Evolutionary conservation across 2,329 filamentous ascomycete species (phyloP).

Genomic region (Pseudogymnoascus sp.): DNA sequence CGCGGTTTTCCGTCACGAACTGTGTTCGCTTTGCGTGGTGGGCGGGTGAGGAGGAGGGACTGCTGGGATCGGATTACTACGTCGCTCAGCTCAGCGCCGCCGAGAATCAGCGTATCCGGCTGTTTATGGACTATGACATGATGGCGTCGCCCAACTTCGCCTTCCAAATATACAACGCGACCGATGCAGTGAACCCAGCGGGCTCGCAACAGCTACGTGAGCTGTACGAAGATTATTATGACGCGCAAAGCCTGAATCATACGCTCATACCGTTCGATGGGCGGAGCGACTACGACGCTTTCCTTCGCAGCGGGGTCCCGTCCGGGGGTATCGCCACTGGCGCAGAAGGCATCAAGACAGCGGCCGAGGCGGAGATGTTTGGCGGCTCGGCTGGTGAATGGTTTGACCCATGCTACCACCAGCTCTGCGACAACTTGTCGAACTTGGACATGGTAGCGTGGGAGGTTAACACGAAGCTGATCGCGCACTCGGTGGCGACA

Average conservation of each 20-base stretch:
- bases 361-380: constrained; percentile 56
- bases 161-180: constrained; percentile 64
- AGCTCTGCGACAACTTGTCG: constrained; percentile 50
- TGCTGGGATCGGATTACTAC: constrained; percentile 56
- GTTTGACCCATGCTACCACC: constrained; percentile 54
- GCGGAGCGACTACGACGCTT: constrained; percentile 71
- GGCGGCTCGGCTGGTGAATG: constrained; percentile 59
- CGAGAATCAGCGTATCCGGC: constrained; percentile 55
- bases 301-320: constrained; percentile 65
- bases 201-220: constrained; percentile 63
- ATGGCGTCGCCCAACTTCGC: constrained; percentile 58
- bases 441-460: constrained; percentile 54
- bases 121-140: constrained; percentile 67
- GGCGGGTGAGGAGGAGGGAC: constrained; percentile 59
- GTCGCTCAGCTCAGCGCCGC: constrained; percentile 44
- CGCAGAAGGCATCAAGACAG: constrained; percentile 68
- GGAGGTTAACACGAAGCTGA: constrained; percentile 54
- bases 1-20: constrained; percentile 52
- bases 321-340: constrained; percentile 70
- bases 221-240: constrained; percentile 62
- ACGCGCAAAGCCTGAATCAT: constrained; percentile 52
- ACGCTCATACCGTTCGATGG: constrained; percentile 70
- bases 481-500: constrained; percentile 65
- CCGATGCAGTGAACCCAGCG: constrained; percentile 59
- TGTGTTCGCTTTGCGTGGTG: constrained; percentile 62